A percentile compares a stretch with the other conserved stretches of the same genome.
Evolutionary conservation across 2,329 filamentous ascomycete species (phyloP).

Genomic region (Epicoccum nigrum): DNA sequence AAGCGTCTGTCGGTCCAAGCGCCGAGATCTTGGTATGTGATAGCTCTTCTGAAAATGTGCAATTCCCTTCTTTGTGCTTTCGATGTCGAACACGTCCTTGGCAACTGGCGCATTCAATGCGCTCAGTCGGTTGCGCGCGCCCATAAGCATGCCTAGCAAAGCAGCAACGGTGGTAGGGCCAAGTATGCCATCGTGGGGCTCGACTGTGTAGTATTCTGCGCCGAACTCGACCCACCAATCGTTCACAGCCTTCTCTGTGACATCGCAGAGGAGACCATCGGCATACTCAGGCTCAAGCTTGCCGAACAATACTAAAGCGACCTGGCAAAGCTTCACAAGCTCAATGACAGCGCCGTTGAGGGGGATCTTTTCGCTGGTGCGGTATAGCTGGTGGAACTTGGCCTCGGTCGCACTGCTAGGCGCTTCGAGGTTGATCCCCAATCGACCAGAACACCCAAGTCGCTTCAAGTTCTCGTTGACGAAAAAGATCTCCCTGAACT

Average conservation of each 20-base stretch:
- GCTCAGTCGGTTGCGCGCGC: conserved; percentile 85
- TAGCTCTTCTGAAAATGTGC: conserved; percentile 88
- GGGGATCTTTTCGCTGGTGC: conserved; percentile 80
- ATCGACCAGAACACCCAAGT: conserved; percentile 86
- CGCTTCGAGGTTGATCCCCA: conserved; percentile 78
- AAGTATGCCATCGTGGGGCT: conserved; percentile 89
- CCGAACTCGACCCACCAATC: conserved; percentile 98
- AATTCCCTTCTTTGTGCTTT: conserved; percentile 81
- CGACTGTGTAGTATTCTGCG: conserved; percentile 87
- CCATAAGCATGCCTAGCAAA: conserved; percentile 84
- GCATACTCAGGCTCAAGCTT: conserved; percentile 87
- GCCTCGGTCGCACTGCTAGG: conserved; percentile 82
- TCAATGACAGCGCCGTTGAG: conserved; percentile 82
- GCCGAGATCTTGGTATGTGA: conserved; percentile 76
- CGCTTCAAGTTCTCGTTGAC: conserved; percentile 95
- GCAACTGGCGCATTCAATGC: conserved; percentile 81
- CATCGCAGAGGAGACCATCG: conserved; percentile 89
- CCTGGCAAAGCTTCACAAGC: conserved; percentile 88
- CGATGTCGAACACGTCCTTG: conserved; percentile 91
- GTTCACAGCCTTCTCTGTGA: conserved; percentile 85
- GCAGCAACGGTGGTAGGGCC: conserved; percentile 91
- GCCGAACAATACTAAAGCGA: conserved; percentile 84
- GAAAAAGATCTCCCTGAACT: conserved; percentile 82
- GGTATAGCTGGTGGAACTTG: conserved; percentile 91
- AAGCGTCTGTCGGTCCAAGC: conserved; percentile 82